Evolutionary conservation across 495 filamentous ascomycete species (phyloP), one percentile per base, ranked within the genome.

Genomic region (Amorphotheca resinae): DNA sequence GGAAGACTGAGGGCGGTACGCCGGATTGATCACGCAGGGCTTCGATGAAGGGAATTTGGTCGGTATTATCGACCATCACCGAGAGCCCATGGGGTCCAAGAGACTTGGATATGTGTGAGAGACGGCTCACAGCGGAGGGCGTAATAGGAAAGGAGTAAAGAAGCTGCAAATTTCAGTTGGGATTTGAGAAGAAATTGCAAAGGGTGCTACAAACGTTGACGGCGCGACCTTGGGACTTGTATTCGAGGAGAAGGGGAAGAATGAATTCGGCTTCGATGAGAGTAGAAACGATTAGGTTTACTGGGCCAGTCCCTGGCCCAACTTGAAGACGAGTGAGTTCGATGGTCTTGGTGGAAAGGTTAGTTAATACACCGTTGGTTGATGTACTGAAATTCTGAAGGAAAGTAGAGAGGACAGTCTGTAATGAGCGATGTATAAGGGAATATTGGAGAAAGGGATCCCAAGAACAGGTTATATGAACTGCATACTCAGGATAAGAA

Each of bases 221-320:
- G 12, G 50, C 38, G 9, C 72, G 64, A 4, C 70, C 70, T 9
- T 59, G 45, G 1, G 45, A 40, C 45, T 76, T 62, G 51, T 74
- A 74, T 28, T 79, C 68, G n/a, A 70, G 59, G 0, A 87, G 59
- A 9, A 80, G 65, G 0, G 76, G 79, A 12, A 74, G 26, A 9
- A 89, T 61, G 42, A 72, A 68, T 55, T 93, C 86, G 12, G 79
- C 77, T 55, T 93, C 87, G 12, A 72, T 60, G 14, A 89, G 40
- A 12, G 87, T 94, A 0, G 85, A 93, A n/a, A 80, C 76, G 17
- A 89, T 68, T 41, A 93, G 62, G 18, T 80, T 78, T 22, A 77
- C 77, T 0, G 70, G 64, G 1, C 67, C 66, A 15, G 52, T 46
- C 18, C 59, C 52, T 23, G 71, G 56, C 21, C 80, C 79, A 25